These are phyloP conservation scores for Coelastrella sp. DNA, from an alignment of 139 green algal species.

Conservation along the genomic window DNA sequence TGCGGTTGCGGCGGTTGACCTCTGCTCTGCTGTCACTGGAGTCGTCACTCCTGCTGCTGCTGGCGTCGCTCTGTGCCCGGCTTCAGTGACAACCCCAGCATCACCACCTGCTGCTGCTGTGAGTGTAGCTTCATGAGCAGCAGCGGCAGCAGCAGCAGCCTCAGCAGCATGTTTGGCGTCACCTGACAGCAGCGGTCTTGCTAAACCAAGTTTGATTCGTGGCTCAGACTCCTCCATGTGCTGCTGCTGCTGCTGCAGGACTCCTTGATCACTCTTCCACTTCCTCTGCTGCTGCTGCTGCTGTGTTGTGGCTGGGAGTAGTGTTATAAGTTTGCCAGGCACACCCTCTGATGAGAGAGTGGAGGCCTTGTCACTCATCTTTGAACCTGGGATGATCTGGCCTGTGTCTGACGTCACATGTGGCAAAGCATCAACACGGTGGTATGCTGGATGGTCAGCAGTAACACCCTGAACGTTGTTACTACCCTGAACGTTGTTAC, in stretches of 20 bases:
- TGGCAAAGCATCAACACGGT: background rate
- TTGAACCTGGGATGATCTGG: too few relatives aligned
- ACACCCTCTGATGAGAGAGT: background rate
- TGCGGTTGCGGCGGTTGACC: background rate
- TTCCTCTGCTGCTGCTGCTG: background rate
- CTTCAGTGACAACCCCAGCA: background rate
- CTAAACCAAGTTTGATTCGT: too few relatives aligned
- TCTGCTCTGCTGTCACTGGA: background rate
- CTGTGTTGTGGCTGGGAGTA: background rate
- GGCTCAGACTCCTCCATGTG: background rate
- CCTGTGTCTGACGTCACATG: background rate
- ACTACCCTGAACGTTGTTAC: background rate
- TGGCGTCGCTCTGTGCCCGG: background rate
- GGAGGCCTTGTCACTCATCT: too few relatives aligned
- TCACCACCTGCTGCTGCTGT: constrained; percentile 10
- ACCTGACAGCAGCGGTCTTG: background rate
- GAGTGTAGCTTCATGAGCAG: background rate
- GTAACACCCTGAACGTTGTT: background rate
- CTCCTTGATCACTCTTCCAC: background rate
- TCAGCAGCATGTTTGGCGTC: background rate
- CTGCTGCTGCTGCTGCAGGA: background rate
- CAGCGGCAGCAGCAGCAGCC: background rate
- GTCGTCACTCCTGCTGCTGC: constrained; percentile 4
- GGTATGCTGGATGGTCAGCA: background rate
- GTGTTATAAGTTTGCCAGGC: background rate